These are phyloP conservation scores for Euphrasia confusa DNA, from an alignment of 257 asterid species.

Conservation along the genomic window DNA sequence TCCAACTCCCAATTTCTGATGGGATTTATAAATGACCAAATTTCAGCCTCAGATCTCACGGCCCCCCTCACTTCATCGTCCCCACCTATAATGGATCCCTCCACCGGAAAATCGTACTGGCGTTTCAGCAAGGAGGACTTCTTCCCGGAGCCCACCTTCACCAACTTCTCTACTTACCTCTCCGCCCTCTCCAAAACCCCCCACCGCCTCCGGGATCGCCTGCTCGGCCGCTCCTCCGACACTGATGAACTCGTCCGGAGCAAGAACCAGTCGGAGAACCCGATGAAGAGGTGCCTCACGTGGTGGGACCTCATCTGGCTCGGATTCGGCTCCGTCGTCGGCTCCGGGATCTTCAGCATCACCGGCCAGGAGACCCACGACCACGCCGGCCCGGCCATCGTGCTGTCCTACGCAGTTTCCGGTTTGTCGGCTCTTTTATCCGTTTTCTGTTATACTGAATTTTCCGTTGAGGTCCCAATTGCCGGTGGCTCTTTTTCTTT, in stretches of 20 bases:
- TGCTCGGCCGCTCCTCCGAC: conserved; percentile 66
- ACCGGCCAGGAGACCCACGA: conserved; percentile 76
- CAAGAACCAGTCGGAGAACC: conserved; percentile 64
- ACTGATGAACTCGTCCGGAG: conserved; percentile 47
- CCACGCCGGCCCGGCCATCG: conserved; percentile 80
- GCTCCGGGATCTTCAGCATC: conserved; percentile 85
- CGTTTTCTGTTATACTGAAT: conserved; percentile 86
- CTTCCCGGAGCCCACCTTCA: conserved; percentile 87
- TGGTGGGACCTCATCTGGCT: conserved; percentile 98
- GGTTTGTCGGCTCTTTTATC: conserved; percentile 85
- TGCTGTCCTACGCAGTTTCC: conserved; percentile 72
- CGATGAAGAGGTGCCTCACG: conserved; percentile 70
- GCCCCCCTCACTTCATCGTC: conserved; percentile 27
- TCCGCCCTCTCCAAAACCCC: conserved; percentile 62
- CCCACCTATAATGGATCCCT: conserved; percentile 27
- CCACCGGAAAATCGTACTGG: conserved; percentile 58
- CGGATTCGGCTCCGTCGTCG: conserved; percentile 89
- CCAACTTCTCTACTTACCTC: conserved; percentile 46
- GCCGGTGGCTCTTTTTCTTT: conserved; percentile 95
- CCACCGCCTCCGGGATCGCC: conserved; percentile 69
- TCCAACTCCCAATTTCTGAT: conserved; percentile 10
- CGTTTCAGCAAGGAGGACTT: conserved; percentile 78
- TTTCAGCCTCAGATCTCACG: conserved; percentile 25
- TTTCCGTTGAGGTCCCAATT: conserved; percentile 80
- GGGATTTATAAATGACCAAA: conserved; percentile 18